Evolutionary conservation across 2,329 filamentous ascomycete genomes (phyloP), one percentile per base, ranked within the genome.

Genomic region (Nectriaceae sp.): DNA sequence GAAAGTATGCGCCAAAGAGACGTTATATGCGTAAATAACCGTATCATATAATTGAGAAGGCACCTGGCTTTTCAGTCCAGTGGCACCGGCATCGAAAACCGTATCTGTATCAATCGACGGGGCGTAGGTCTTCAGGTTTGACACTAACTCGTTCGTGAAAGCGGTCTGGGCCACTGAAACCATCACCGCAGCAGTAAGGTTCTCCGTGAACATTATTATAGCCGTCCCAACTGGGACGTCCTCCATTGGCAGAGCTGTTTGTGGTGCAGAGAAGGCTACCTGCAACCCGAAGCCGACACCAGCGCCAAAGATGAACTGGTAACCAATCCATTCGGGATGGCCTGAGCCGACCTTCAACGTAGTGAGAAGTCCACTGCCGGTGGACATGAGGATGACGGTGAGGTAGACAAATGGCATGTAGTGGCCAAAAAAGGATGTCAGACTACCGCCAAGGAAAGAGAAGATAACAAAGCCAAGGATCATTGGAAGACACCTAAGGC

Each of bases 131-230:
- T 71, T 62, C 4, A 59, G 72, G 56, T 0, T 80, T 65, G n/a
- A 65, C 55, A 47, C 75, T 75, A 26, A 68, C 69, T 54, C 72
- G 62, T 44, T 65, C 67, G 50, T 70, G 67, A 51, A 79, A 78
- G 5, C 79, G 67, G 41, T 70, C 72, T 49, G 79, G 70, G 0
- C 66, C 76, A 16, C 77, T 66, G 2, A 71, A 70, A 18, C 79
- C 20, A 50, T 22, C 22, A 75, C 75, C 31, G 74, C 67, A 4
- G 72, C 64, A 71, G 20, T 37, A 18, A 46, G 36, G 22, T 40
- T 21, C 36, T 31, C 21, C 8, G 21, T 22, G 21, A 46, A 46
- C 16, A 46, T 40, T 3, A 46, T 29, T 2, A 46, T 21, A n/a
- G 44, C 29, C 6, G 59, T 54, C 3, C 73, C 70, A 3, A 70